A percentile compares a stretch with the other conserved stretches of the same genome.
These are phyloP conservation scores for Monascus purpureus DNA, from an alignment of 495 filamentous ascomycete genomes.

Conservation along the genomic window DNA sequence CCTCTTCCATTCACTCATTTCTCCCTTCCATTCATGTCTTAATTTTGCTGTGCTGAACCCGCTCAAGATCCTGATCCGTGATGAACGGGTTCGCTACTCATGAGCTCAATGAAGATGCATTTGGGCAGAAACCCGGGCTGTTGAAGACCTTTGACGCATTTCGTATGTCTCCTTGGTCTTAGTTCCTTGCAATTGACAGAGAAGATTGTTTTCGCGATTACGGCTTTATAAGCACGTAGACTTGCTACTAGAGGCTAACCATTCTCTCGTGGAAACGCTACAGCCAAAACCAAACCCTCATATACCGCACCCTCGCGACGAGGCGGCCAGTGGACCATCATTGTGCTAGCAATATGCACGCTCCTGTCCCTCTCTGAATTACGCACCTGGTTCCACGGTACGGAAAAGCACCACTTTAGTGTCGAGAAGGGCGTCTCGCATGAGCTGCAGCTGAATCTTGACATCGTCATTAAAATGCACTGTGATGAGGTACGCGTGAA, in stretches of 20 bases:
- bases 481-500: constrained; percentile 87
- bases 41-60: constrained; percentile 1
- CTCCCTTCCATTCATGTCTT: constrained; percentile 16
- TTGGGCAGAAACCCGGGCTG: constrained; percentile 52
- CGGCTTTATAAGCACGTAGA: neutral
- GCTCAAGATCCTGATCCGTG: constrained; percentile 8
- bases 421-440: constrained; percentile 90
- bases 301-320: constrained; percentile 69
- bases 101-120: constrained; percentile 60
- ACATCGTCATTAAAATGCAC: constrained; percentile 82
- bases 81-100: constrained; percentile 64
- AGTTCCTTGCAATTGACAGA: neutral
- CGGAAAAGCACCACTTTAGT: constrained; percentile 74
- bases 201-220: neutral
- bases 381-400: constrained; percentile 65
- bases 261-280: constrained; percentile 2
- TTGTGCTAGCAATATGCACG: constrained; percentile 56
- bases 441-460: constrained; percentile 84
- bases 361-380: constrained; percentile 67
- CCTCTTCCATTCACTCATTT: constrained; percentile 3
- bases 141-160: constrained; percentile 93
- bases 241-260: constrained; percentile 1
- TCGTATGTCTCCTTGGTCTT: constrained; percentile 43
- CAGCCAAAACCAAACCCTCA: constrained; percentile 91
- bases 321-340: constrained; percentile 87